Percentiles rank a stretch among this genome's conserved stretches.
These are phyloP conservation scores for Peniophora sp. DNA, from an alignment of 1,284 basidiomycete genomes.

Conservation along the genomic window DNA sequence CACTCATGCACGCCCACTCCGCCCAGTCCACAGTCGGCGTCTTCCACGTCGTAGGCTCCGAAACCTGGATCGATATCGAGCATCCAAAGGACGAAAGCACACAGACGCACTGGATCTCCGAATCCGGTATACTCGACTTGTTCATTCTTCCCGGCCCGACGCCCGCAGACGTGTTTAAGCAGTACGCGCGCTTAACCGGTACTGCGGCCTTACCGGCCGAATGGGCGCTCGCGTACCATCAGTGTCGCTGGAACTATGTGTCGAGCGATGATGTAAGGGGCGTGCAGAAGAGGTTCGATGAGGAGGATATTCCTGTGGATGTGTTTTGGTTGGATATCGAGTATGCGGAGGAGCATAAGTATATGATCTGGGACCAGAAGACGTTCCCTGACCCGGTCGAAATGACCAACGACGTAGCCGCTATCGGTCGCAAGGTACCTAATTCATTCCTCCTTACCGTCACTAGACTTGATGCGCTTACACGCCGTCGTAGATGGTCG, in stretches of 20 bases:
- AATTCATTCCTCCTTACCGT: constrained; percentile 19
- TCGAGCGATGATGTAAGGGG: constrained; percentile 82
- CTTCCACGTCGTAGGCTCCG: constrained; percentile 87
- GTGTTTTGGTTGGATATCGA: constrained; percentile 99
- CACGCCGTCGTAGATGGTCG: constrained; percentile 68
- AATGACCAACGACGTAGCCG: constrained; percentile 88
- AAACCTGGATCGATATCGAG: constrained; percentile 92
- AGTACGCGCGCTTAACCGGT: constrained; percentile 84
- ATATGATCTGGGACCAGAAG: constrained; percentile 95
- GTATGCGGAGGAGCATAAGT: constrained; percentile 90
- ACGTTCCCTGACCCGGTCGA: constrained; percentile 90
- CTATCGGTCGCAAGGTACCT: constrained; percentile 70
- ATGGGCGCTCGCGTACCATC: constrained; percentile 93
- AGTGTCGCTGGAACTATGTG: constrained; percentile 98
- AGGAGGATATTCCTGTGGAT: constrained; percentile 91
- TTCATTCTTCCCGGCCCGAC: constrained; percentile 91
- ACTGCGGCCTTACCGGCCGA: constrained; percentile 82
- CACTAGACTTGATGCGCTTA: background rate
- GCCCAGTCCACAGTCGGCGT: constrained; percentile 80
- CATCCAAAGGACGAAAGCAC: constrained; percentile 60
- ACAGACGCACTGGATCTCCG: constrained; percentile 93
- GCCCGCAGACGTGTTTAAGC: constrained; percentile 74
- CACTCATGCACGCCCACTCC: constrained; percentile 90
- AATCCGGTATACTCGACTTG: constrained; percentile 92
- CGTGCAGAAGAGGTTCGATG: constrained; percentile 87